Percentiles rank a stretch among this genome's conserved stretches.
phyloP scores from a whole-genome alignment of 495 filamentous ascomycete genomes.

The Friedmanniomyces endolithicus region DNA sequence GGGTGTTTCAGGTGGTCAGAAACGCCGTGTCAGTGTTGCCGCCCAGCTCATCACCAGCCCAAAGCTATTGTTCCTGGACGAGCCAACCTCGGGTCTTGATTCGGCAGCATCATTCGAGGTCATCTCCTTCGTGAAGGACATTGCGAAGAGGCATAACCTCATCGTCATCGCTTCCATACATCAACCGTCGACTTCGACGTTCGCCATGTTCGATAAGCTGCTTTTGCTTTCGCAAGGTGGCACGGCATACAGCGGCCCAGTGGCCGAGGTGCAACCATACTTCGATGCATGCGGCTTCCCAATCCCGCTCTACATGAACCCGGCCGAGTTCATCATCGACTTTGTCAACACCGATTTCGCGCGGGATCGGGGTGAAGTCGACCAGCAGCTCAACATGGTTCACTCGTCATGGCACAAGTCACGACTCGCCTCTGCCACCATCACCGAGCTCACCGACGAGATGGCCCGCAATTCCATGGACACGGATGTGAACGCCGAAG shows the following conservation, averaged over 20 bases:
- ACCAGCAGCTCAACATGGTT: constrained; percentile 31
- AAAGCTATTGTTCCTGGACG: constrained; percentile 68
- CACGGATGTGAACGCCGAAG: constrained; percentile 15
- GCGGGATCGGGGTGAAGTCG: constrained; percentile 33
- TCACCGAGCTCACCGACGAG: constrained; percentile 23
- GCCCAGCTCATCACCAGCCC: constrained; percentile 68
- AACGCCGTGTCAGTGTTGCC: constrained; percentile 62
- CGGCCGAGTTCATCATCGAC: constrained; percentile 66
- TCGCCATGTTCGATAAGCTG: constrained; percentile 66
- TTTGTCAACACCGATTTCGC: constrained; percentile 63
- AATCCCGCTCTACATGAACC: constrained; percentile 57
- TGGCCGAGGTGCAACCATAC: constrained; percentile 40
- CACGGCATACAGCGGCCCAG: constrained; percentile 55
- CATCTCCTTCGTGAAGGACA: constrained; percentile 47
- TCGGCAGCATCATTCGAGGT: constrained; percentile 57
- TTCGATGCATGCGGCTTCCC: constrained; percentile 46
- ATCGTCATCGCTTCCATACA: constrained; percentile 70
- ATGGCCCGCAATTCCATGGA: constrained; percentile 21
- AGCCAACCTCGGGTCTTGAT: constrained; percentile 71
- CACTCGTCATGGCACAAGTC: constrained; percentile 36
- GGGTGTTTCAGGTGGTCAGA: constrained; percentile 71
- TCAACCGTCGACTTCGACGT: constrained; percentile 65
- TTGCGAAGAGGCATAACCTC: constrained; percentile 56
- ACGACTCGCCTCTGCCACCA: constrained; percentile 11
- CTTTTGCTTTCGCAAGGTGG: constrained; percentile 57